Conservation (phyloP, 1,284 basidiomycete species). For the Tilletia caries region DNA sequence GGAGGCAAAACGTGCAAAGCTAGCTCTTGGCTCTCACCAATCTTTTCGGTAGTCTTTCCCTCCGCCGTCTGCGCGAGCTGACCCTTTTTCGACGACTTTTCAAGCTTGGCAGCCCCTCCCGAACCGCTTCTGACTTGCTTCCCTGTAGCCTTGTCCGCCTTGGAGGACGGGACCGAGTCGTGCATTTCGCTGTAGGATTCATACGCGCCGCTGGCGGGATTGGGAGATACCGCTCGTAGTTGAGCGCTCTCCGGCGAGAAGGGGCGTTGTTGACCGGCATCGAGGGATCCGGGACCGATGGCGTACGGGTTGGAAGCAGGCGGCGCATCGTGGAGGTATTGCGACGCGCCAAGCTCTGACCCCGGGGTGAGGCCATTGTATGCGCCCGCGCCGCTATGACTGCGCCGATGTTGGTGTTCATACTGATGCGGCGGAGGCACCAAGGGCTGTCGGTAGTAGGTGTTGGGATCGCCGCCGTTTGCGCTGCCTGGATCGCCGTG, state of each 20-base stretch:
- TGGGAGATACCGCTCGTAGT: too few species aligned
- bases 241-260: too few species aligned
- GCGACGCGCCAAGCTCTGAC: background rate
- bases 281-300: too few species aligned
- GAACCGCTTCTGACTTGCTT: background rate
- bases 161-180: background rate
- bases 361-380: background rate
- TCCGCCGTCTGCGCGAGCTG: background rate
- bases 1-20: conserved; percentile 21
- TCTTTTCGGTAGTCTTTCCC: conserved; percentile 21
- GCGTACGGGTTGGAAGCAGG: background rate
- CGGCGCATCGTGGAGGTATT: background rate
- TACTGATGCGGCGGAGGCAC: too few species aligned
- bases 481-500: background rate
- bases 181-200: background rate
- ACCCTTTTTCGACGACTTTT: background rate
- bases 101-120: background rate
- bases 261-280: too few species aligned
- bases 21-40: conserved; percentile 5
- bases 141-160: background rate
- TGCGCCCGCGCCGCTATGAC: background rate
- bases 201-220: background rate
- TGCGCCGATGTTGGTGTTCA: too few species aligned
- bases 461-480: background rate
- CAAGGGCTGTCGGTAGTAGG: background rate